phyloP scores from a whole-genome alignment of 2,329 filamentous ascomycete species.

The Cladosporium halotolerans region DNA sequence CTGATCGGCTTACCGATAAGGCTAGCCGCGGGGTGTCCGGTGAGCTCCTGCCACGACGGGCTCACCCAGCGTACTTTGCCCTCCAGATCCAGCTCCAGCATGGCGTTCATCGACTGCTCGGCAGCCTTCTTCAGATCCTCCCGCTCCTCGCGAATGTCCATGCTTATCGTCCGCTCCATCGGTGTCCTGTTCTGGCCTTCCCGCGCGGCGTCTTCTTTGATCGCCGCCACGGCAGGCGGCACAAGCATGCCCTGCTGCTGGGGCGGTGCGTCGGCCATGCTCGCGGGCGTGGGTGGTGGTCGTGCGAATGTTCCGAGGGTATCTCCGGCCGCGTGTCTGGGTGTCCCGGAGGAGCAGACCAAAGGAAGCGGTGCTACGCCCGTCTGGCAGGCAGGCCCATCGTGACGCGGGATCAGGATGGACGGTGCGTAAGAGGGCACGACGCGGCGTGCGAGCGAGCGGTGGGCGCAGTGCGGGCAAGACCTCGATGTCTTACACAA shows the following conservation, averaged over 20 bases:
- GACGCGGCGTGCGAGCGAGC: constrained; percentile 3
- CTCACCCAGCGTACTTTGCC: constrained; percentile 93
- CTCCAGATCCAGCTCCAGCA: constrained; percentile 87
- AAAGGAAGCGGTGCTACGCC: constrained; percentile 8
- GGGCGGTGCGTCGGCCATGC: constrained; percentile 17
- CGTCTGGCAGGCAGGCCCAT: constrained; percentile 10
- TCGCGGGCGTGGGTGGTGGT: background rate
- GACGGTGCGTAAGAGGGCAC: constrained; percentile 3
- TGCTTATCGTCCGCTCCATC: constrained; percentile 64
- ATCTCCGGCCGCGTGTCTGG: constrained; percentile 4
- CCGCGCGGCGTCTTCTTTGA: constrained; percentile 35
- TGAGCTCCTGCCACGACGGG: constrained; percentile 88
- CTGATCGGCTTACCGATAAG: constrained; percentile 73
- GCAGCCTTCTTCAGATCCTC: constrained; percentile 92
- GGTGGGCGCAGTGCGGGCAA: constrained; percentile 7
- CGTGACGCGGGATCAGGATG: constrained; percentile 12
- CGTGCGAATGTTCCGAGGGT: background rate
- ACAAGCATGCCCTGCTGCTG: constrained; percentile 29
- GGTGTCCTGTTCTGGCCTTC: constrained; percentile 19
- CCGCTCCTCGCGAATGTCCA: constrained; percentile 86
- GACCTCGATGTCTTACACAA: constrained; percentile 11
- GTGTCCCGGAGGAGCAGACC: constrained; percentile 10
- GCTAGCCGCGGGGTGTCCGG: constrained; percentile 68
- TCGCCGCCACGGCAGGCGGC: constrained; percentile 38
- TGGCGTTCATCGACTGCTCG: constrained; percentile 93